Conservation (phyloP, 208 protist species). For the Leishmania arabica region DNA sequence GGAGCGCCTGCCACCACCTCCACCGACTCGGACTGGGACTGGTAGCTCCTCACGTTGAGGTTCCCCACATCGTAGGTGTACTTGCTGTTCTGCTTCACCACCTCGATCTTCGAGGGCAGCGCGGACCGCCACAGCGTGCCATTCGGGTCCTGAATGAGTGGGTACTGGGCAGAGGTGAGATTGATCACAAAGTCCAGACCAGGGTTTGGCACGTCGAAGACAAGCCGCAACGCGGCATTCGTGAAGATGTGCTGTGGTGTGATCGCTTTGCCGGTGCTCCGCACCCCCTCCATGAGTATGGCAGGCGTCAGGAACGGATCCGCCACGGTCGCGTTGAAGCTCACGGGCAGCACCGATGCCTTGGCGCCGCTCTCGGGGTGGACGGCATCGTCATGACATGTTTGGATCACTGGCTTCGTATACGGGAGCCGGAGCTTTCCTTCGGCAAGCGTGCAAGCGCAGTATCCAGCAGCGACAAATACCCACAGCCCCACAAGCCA, state of each 20-base stretch:
- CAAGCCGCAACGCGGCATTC: constrained; percentile 12
- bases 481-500: not conserved
- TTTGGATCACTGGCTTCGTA: constrained; percentile 25
- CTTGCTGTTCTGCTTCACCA: constrained; percentile 28
- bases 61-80: constrained; percentile 29
- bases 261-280: constrained; percentile 4
- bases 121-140: constrained; percentile 23
- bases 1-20: constrained; percentile 11
- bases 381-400: constrained; percentile 6
- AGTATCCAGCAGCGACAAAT: not conserved
- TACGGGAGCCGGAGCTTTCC: constrained; percentile 14
- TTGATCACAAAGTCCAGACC: constrained; percentile 33
- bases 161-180: constrained; percentile 18
- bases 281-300: constrained; percentile 2
- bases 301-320: constrained; percentile 17
- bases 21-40: constrained; percentile 30
- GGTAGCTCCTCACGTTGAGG: constrained; percentile 22
- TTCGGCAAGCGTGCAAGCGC: not conserved
- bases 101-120: constrained; percentile 11
- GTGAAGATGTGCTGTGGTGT: constrained; percentile 14
- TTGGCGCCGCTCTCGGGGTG: constrained; percentile 15
- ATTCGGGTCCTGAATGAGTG: constrained; percentile 19
- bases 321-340: constrained; percentile 14
- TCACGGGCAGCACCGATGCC: constrained; percentile 21
- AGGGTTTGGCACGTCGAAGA: constrained; percentile 32